Evolutionary conservation across 352 stramenopile species (phyloP).

Genomic region (Phytophthora parvispora): DNA sequence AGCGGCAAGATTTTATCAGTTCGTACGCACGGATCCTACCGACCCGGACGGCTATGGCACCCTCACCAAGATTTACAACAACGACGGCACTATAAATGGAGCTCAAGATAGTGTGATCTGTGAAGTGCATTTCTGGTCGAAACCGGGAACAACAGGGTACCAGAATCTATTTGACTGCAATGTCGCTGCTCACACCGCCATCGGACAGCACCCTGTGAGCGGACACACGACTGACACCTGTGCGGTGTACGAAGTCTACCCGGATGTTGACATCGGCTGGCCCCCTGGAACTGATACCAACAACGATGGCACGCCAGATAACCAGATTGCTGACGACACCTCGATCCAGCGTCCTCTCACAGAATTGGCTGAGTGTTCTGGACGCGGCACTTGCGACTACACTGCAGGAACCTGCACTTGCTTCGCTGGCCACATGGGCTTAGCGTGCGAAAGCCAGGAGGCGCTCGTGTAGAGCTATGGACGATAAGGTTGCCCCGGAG

Average conservation of each 20-base stretch:
- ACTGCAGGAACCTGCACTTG: conserved; percentile 66
- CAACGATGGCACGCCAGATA: not conserved
- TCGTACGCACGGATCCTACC: conserved; percentile 29
- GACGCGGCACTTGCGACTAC: conserved; percentile 69
- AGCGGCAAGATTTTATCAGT: conserved; percentile 13
- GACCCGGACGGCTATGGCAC: conserved; percentile 4
- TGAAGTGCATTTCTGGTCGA: conserved; percentile 55
- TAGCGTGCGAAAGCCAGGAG: conserved; percentile 75
- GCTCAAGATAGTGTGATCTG: conserved; percentile 27
- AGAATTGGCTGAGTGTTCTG: conserved; percentile 68
- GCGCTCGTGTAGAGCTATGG: conserved; percentile 20
- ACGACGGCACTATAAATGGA: not conserved
- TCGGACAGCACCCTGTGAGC: conserved; percentile 52
- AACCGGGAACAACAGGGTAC: conserved; percentile 63
- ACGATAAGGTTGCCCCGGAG: not conserved
- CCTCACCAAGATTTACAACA: conserved; percentile 10
- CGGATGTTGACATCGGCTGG: not conserved
- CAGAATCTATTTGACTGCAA: conserved; percentile 70
- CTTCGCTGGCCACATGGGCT: conserved; percentile 78
- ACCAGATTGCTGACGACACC: not conserved
- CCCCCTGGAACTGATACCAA: not conserved
- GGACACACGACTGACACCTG: not conserved
- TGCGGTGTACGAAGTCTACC: conserved; percentile 45
- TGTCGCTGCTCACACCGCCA: conserved; percentile 30
- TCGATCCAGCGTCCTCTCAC: conserved; percentile 34